A percentile compares a stretch with the other conserved stretches of the same genome.
These are phyloP conservation scores for Leccinum rimulosum DNA, from an alignment of 768 basidiomycete genomes.

Conservation along the genomic window DNA sequence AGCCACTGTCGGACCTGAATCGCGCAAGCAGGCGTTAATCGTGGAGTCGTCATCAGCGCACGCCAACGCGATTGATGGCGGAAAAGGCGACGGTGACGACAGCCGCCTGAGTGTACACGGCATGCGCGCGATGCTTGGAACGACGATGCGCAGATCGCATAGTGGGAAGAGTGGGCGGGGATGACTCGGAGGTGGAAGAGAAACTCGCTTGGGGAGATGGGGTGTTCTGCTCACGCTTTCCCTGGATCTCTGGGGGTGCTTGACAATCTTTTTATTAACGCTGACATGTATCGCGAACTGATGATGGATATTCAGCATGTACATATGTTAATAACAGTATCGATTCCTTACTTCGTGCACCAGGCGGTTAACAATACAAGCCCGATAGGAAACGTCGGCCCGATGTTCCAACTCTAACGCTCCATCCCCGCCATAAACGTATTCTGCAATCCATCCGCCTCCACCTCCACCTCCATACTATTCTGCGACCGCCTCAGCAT, in stretches of 20 bases:
- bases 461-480: slow-evolving; percentile 33
- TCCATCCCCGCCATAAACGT: slow-evolving; percentile 26
- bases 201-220: neutral
- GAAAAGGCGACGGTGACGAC: neutral
- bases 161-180: neutral
- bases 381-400: neutral
- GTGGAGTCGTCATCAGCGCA: neutral
- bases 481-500: slow-evolving; percentile 14
- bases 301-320: too few species aligned
- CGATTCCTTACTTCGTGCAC: neutral
- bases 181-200: neutral
- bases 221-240: neutral
- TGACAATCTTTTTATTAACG: neutral
- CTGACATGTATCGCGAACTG: too few species aligned
- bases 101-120: neutral
- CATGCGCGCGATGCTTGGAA: slow-evolving; percentile 4
- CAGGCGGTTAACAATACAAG: neutral
- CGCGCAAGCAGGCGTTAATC: slow-evolving; percentile 10
- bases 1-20: slow-evolving; percentile 35
- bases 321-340: neutral
- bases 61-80: neutral
- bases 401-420: slow-evolving; percentile 2
- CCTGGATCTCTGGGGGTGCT: neutral
- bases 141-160: slow-evolving; percentile 5
- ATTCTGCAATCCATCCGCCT: slow-evolving; percentile 17